Evolutionary conservation across 305 asterid genomes (phyloP).

Genomic region (Solanum aculeatissimum): DNA sequence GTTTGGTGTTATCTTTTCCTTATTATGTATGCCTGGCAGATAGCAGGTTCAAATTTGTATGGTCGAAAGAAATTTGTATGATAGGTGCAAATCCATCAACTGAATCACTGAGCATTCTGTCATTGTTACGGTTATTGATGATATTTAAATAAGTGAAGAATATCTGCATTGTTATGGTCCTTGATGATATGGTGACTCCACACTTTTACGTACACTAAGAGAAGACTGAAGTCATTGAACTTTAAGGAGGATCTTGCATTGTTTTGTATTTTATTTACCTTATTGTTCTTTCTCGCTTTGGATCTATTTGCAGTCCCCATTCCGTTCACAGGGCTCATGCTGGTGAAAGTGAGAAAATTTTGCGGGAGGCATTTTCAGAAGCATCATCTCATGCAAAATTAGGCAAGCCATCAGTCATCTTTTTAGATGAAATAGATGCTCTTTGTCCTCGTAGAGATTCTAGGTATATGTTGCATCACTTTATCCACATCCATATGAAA

Average conservation of each 20-base stretch:
- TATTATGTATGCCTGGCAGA: background rate
- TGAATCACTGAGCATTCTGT: background rate
- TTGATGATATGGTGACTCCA: background rate
- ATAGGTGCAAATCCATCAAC: background rate
- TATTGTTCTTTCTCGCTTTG: background rate
- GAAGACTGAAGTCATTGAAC: background rate
- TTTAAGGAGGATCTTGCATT: background rate
- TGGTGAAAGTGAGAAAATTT: conserved; percentile 81
- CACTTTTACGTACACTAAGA: background rate
- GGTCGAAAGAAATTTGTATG: background rate
- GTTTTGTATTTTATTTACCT: background rate
- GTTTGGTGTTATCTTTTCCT: background rate
- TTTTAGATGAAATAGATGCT: conserved; percentile 95
- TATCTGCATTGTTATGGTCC: background rate
- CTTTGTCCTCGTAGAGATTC: conserved; percentile 90
- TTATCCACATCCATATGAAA: background rate
- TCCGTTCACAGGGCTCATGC: conserved; percentile 72
- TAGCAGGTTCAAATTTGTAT: background rate
- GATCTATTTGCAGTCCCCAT: conserved; percentile 52
- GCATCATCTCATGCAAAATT: conserved; percentile 57
- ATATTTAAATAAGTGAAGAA: background rate
- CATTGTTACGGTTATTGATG: background rate
- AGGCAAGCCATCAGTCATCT: conserved; percentile 82
- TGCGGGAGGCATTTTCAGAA: conserved; percentile 80
- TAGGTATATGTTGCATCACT: conserved; percentile 30